phyloP scores from a whole-genome alignment of 2,329 filamentous ascomycete species.

The Microsporum ferrugineum region DNA sequence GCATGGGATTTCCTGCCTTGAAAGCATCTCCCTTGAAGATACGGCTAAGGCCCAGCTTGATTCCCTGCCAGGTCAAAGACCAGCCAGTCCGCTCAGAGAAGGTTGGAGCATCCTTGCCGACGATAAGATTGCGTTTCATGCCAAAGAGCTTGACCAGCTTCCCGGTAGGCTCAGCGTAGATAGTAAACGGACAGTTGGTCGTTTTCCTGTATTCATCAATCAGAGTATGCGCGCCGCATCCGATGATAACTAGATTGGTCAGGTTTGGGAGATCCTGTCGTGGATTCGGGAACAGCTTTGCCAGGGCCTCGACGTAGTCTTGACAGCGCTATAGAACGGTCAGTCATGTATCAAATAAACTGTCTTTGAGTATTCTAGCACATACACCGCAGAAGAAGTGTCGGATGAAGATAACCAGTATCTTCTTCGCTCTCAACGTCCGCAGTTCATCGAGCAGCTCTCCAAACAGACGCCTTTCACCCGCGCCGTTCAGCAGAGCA shows the following conservation, averaged over 20 bases:
- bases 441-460: not conserved
- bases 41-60: constrained; percentile 49
- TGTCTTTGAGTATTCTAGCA: constrained; percentile 13
- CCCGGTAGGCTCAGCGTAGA: constrained; percentile 63
- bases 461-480: not conserved
- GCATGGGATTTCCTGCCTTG: constrained; percentile 54
- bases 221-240: constrained; percentile 57
- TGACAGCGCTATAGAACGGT: constrained; percentile 53
- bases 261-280: constrained; percentile 35
- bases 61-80: constrained; percentile 37
- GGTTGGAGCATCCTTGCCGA: constrained; percentile 48
- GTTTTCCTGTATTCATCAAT: constrained; percentile 55
- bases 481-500: not conserved
- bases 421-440: constrained; percentile 36
- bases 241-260: constrained; percentile 58
- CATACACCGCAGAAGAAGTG: constrained; percentile 73
- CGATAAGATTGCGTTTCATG: constrained; percentile 53
- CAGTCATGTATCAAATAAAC: constrained; percentile 6
- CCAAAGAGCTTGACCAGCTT: constrained; percentile 56
- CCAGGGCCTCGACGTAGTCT: constrained; percentile 56
- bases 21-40: constrained; percentile 47
- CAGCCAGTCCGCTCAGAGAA: constrained; percentile 50
- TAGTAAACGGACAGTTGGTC: constrained; percentile 57
- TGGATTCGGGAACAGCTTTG: constrained; percentile 44
- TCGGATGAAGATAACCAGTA: constrained; percentile 62